Conservation (phyloP, 352 stramenopile genomes). For the Globisporangium barbulae region DNA sequence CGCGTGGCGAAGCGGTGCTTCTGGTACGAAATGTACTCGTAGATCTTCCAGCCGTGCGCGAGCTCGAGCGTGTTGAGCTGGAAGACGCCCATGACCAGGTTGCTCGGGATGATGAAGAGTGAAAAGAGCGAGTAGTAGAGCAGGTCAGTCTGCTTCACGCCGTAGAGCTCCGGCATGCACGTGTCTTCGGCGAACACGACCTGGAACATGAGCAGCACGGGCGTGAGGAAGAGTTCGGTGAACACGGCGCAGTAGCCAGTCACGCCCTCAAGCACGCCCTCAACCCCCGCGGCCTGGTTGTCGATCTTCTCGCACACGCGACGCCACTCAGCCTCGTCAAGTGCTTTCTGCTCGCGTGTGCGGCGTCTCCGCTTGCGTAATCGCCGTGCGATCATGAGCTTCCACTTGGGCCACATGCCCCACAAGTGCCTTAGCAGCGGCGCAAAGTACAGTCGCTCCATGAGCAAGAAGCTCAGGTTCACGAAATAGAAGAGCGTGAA, state of each 20-base stretch:
- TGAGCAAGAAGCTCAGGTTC: slow-evolving; percentile 89
- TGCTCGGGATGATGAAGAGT: slow-evolving; percentile 94
- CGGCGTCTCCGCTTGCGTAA: slow-evolving; percentile 69
- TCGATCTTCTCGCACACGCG: slow-evolving; percentile 95
- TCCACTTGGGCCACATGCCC: slow-evolving; percentile 90
- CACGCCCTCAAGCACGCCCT: slow-evolving; percentile 91
- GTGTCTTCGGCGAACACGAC: slow-evolving; percentile 89
- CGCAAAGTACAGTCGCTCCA: slow-evolving; percentile 94
- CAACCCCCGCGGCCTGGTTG: slow-evolving; percentile 90
- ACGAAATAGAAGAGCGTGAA: slow-evolving; percentile 95
- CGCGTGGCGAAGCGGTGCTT: slow-evolving; percentile 94
- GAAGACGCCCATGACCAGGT: slow-evolving; percentile 92
- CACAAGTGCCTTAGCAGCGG: slow-evolving; percentile 78
- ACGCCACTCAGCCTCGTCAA: slow-evolving; percentile 90
- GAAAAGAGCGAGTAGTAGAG: slow-evolving; percentile 95
- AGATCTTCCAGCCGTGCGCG: slow-evolving; percentile 95
- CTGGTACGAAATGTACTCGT: slow-evolving; percentile 97
- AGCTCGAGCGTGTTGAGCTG: slow-evolving; percentile 96
- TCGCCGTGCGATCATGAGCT: slow-evolving; percentile 78
- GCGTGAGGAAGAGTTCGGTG: slow-evolving; percentile 82
- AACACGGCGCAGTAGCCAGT: slow-evolving; percentile 91
- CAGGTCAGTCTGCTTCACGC: slow-evolving; percentile 92
- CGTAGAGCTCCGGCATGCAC: slow-evolving; percentile 91
- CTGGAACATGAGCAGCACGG: slow-evolving; percentile 87
- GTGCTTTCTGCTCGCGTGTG: slow-evolving; percentile 90